Percentiles rank a stretch among this genome's conserved stretches.
Evolutionary conservation across 2,329 filamentous ascomycete species (phyloP).

Genomic region (Moelleriella libera): DNA sequence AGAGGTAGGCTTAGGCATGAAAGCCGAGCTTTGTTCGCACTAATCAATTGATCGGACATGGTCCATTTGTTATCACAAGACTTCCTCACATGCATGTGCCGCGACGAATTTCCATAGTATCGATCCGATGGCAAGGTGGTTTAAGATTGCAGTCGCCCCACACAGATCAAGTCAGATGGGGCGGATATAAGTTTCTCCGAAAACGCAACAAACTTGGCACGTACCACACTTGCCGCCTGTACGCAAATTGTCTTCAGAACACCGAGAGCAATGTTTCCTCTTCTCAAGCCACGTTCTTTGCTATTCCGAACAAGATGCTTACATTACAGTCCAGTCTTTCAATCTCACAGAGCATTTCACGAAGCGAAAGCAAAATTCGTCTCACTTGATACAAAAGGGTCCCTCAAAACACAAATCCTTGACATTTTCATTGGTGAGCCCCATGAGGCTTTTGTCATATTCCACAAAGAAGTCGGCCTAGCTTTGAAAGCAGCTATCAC

Average conservation of each 20-base stretch:
- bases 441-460: slow-evolving; percentile 4
- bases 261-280: slow-evolving; percentile 1
- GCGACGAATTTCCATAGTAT: too few relatives aligned
- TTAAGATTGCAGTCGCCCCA: too few relatives aligned
- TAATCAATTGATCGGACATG: too few relatives aligned
- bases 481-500: slow-evolving; percentile 2
- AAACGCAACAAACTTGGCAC: too few relatives aligned
- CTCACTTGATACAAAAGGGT: slow-evolving; percentile 2
- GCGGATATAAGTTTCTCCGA: too few relatives aligned
- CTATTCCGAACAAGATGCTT: background rate
- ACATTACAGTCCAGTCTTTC: background rate
- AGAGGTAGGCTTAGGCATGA: too few relatives aligned
- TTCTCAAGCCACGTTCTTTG: background rate
- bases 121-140: too few relatives aligned
- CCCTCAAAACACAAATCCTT: slow-evolving; percentile 2
- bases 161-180: too few relatives aligned
- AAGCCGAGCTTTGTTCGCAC: too few relatives aligned
- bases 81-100: too few relatives aligned
- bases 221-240: background rate
- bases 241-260: background rate
- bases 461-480: slow-evolving; percentile 4
- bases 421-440: slow-evolving; percentile 6
- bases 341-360: slow-evolving; percentile 3
- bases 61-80: too few relatives aligned
- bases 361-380: slow-evolving; percentile 5